phyloP scores from a whole-genome alignment of 2,329 filamentous ascomycete species.

The Fusarium kyushuense region DNA sequence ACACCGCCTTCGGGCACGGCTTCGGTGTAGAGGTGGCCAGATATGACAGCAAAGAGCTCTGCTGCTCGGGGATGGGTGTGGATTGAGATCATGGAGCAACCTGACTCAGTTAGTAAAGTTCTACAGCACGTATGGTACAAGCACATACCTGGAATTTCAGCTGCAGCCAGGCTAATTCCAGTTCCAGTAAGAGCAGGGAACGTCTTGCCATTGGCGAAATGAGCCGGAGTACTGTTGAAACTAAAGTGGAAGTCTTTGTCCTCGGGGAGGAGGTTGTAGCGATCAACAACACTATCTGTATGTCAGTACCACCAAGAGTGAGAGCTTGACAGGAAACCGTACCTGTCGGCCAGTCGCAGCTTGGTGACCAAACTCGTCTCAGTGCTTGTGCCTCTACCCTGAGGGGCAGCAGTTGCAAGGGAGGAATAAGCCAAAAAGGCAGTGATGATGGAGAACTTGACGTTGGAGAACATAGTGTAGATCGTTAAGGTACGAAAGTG shows the following conservation, averaged over 20 bases:
- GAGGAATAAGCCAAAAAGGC: constrained; percentile 56
- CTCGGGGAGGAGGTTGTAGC: constrained; percentile 58
- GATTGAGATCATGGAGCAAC: constrained; percentile 67
- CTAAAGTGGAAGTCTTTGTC: constrained; percentile 62
- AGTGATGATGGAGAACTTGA: constrained; percentile 18
- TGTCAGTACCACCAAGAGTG: not conserved
- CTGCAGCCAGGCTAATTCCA: constrained; percentile 62
- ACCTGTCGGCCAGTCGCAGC: constrained; percentile 56
- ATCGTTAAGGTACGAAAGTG: not conserved
- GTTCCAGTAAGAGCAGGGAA: constrained; percentile 68
- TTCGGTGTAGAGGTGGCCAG: constrained; percentile 62
- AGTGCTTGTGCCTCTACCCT: not conserved
- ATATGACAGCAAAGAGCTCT: constrained; percentile 64
- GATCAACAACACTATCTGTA: constrained; percentile 51
- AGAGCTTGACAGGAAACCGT: constrained; percentile 8
- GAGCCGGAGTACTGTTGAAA: constrained; percentile 55
- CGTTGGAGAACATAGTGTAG: constrained; percentile 18
- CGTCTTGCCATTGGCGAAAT: constrained; percentile 65
- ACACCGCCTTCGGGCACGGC: constrained; percentile 65
- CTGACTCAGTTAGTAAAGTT: constrained; percentile 28
- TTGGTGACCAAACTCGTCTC: constrained; percentile 52
- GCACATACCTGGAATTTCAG: constrained; percentile 57
- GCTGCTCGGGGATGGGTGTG: constrained; percentile 66
- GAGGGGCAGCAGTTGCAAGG: constrained; percentile 46
- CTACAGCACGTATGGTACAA: accelerated